phyloP scores from a whole-genome alignment of 805 yeast genomes.

The Kodamaea fukazawae region DNA sequence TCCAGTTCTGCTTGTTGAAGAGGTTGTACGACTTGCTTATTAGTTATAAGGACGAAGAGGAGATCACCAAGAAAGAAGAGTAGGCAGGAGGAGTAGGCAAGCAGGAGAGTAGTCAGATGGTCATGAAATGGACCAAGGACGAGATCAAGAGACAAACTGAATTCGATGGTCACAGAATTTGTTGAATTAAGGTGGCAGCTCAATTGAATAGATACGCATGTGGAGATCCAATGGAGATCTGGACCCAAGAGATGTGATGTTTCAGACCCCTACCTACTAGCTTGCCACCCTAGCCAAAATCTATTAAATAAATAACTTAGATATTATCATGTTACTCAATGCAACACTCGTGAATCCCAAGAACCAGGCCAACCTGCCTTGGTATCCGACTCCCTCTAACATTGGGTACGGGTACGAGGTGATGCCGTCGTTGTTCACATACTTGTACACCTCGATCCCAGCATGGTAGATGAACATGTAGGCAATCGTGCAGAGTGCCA shows the following conservation, averaged over 20 bases:
- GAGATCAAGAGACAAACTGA: too few relatives aligned
- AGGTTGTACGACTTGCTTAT: conserved; percentile 22
- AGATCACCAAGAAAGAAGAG: neutral
- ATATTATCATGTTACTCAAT: neutral
- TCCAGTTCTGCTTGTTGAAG: conserved; percentile 29
- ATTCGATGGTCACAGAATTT: too few relatives aligned
- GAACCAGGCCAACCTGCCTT: conserved; percentile 13
- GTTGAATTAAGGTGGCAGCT: too few relatives aligned
- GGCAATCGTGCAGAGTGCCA: conserved; percentile 1
- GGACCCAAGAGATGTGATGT: too few relatives aligned
- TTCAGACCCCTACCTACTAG: too few relatives aligned
- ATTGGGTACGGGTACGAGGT: conserved; percentile 20
- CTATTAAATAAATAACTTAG: too few relatives aligned
- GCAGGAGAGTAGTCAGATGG: too few relatives aligned
- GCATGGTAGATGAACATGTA: conserved; percentile 16
- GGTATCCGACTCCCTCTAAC: conserved; percentile 7
- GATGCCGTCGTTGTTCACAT: conserved; percentile 5
- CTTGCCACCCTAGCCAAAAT: too few relatives aligned
- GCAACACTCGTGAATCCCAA: conserved; percentile 6
- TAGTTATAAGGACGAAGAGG: conserved; percentile 8
- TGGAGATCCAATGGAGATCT: too few relatives aligned
- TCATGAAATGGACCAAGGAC: too few relatives aligned
- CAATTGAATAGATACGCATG: too few relatives aligned
- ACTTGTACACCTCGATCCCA: conserved; percentile 14
- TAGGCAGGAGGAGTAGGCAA: too few relatives aligned